These are phyloP conservation scores for Fraxinus paxiana DNA, from an alignment of 305 asterid species.

Conservation along the genomic window DNA sequence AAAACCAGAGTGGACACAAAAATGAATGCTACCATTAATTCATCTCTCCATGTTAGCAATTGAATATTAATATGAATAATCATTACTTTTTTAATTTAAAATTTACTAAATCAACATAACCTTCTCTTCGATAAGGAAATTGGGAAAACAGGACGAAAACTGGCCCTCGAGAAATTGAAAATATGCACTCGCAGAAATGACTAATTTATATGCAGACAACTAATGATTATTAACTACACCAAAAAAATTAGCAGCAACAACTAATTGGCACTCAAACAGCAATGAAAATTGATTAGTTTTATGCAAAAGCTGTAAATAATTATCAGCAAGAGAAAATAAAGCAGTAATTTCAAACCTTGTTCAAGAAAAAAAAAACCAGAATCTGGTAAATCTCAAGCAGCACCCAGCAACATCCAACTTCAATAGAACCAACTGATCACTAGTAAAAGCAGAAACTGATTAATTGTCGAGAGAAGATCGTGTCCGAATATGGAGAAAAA, in stretches of 20 bases:
- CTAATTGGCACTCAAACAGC: neutral
- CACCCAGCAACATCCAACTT: neutral
- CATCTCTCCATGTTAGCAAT: neutral
- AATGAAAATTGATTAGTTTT: neutral
- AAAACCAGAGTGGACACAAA: neutral
- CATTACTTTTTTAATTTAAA: neutral
- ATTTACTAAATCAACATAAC: neutral
- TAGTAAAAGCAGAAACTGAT: neutral
- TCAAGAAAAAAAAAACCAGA: neutral
- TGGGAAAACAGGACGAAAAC: neutral
- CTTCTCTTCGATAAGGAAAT: neutral
- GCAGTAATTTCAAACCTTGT: neutral
- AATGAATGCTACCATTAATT: neutral
- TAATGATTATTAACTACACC: neutral
- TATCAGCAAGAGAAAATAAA: neutral
- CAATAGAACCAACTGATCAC: neutral
- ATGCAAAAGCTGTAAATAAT: neutral
- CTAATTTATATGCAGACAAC: neutral
- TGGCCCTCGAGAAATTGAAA: neutral
- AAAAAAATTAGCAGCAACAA: neutral
- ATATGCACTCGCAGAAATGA: neutral
- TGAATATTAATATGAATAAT: neutral
- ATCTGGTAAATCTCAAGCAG: neutral
- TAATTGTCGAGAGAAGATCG: neutral
- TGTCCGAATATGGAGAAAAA: neutral